A percentile compares a stretch with the other conserved stretches of the same genome.
Conservation (phyloP, 176 grass and related monocot species). For the Pontederia paniculata region DNA sequence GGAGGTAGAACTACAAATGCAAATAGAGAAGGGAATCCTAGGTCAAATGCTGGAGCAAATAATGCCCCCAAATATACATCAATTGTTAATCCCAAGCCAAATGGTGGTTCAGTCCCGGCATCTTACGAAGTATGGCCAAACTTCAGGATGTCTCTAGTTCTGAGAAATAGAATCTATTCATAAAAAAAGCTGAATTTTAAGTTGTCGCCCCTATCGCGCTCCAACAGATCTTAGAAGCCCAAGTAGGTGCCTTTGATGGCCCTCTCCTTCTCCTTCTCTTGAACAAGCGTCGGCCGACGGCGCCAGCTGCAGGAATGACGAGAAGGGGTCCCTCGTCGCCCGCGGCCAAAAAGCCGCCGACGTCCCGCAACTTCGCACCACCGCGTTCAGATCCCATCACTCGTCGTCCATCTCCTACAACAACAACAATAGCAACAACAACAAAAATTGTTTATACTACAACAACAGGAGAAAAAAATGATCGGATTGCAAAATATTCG, state of each 20-base stretch:
- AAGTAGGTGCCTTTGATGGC: neutral
- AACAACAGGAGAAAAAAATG: too few species aligned
- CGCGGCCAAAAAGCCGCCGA: constrained; percentile 10
- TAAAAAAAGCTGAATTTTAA: constrained; percentile 16
- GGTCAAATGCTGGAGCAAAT: too few species aligned
- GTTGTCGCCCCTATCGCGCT: neutral
- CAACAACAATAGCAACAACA: constrained; percentile 20
- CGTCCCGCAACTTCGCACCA: constrained; percentile 29
- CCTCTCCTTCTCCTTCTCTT: neutral
- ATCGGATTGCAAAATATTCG: too few species aligned
- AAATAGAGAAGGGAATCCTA: neutral
- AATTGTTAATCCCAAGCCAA: constrained; percentile 6
- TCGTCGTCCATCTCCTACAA: constrained; percentile 26
- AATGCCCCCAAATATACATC: neutral
- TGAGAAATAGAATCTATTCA: constrained; percentile 18
- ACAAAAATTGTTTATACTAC: too few species aligned
- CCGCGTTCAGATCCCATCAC: constrained; percentile 69
- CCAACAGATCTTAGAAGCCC: constrained; percentile 16
- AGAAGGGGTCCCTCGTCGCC: constrained; percentile 9
- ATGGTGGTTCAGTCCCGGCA: constrained; percentile 7
- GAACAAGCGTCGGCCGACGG: neutral
- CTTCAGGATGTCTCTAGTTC: constrained; percentile 16
- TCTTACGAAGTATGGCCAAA: constrained; percentile 14
- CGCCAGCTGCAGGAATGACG: neutral
- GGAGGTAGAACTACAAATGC: neutral